Evolutionary conservation across 208 protist species (phyloP).

Genomic region (Herpetomonas tarakana): DNA sequence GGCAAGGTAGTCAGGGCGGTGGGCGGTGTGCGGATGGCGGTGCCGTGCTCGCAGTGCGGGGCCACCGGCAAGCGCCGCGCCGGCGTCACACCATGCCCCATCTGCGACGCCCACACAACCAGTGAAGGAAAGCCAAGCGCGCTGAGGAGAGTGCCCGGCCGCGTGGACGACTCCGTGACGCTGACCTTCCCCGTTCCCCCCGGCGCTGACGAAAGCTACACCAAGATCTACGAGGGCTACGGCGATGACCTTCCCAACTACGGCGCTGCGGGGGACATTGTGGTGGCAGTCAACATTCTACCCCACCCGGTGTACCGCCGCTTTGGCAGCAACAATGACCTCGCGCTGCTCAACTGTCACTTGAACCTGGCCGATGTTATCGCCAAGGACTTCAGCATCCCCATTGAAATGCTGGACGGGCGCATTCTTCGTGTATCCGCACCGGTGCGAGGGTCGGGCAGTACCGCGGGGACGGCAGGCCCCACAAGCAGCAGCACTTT

Average conservation of each 20-base stretch:
- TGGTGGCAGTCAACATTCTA: constrained; percentile 95
- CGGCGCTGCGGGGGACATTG: constrained; percentile 93
- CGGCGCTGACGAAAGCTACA: constrained; percentile 94
- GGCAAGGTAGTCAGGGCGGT: constrained; percentile 57
- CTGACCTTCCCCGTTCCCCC: constrained; percentile 94
- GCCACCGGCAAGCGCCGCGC: constrained; percentile 45
- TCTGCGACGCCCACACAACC: constrained; percentile 52
- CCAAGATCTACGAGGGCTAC: constrained; percentile 92
- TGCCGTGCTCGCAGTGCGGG: constrained; percentile 41
- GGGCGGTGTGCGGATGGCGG: constrained; percentile 14
- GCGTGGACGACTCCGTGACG: constrained; percentile 8
- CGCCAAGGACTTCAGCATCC: constrained; percentile 65
- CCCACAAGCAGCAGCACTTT: not conserved
- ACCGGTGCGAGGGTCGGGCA: constrained; percentile 14
- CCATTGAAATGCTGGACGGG: constrained; percentile 86
- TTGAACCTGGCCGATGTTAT: constrained; percentile 83
- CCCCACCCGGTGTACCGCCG: constrained; percentile 92
- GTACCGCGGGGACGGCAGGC: too few species aligned
- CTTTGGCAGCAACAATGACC: constrained; percentile 81
- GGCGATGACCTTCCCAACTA: constrained; percentile 91
- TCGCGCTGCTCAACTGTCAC: constrained; percentile 83
- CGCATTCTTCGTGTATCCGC: constrained; percentile 71
- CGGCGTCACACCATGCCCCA: constrained; percentile 2
- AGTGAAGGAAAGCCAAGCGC: not conserved
- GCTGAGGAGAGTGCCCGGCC: not conserved